These are phyloP conservation scores for Globisporangium paroecandrum DNA, from an alignment of 352 stramenopile species.

Conservation along the genomic window DNA sequence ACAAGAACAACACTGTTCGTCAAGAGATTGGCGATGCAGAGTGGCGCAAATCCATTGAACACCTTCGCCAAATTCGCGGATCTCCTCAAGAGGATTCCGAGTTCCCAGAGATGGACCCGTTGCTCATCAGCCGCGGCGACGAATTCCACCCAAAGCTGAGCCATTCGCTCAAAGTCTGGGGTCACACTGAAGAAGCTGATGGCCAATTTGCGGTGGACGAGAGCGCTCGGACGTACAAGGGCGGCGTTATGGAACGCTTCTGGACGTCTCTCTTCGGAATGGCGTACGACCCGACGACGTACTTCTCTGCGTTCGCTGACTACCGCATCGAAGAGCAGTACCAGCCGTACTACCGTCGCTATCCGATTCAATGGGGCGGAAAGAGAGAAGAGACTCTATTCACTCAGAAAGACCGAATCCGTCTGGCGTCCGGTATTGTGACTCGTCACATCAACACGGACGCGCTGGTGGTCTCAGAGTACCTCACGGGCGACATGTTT, in stretches of 20 bases:
- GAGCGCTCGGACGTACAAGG: conserved; percentile 27
- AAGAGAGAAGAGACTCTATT: conserved; percentile 79
- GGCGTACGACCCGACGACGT: conserved; percentile 71
- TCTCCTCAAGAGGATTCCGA: conserved; percentile 30
- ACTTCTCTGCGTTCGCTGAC: conserved; percentile 76
- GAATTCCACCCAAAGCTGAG: conserved; percentile 62
- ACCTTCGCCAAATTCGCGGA: conserved; percentile 52
- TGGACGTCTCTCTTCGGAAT: conserved; percentile 59
- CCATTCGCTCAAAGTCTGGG: conserved; percentile 52
- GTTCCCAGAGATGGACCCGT: conserved; percentile 70
- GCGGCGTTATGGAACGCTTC: conserved; percentile 32
- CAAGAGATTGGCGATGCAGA: conserved; percentile 50
- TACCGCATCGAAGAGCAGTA: conserved; percentile 70
- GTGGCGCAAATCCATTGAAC: conserved; percentile 49
- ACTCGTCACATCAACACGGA: conserved; percentile 75
- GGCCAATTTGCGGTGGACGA: conserved; percentile 54
- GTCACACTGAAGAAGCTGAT: conserved; percentile 75
- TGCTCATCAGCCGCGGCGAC: conserved; percentile 56
- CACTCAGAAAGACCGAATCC: conserved; percentile 77
- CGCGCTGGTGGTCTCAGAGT: conserved; percentile 48
- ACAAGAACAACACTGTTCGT: conserved; percentile 48
- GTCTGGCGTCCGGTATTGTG: conserved; percentile 65
- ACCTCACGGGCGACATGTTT: conserved; percentile 74
- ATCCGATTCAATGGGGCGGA: conserved; percentile 66
- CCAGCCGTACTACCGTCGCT: conserved; percentile 79